Conservation (phyloP, 2,329 filamentous ascomycete genomes). For the Hypoxylon sp. region DNA sequence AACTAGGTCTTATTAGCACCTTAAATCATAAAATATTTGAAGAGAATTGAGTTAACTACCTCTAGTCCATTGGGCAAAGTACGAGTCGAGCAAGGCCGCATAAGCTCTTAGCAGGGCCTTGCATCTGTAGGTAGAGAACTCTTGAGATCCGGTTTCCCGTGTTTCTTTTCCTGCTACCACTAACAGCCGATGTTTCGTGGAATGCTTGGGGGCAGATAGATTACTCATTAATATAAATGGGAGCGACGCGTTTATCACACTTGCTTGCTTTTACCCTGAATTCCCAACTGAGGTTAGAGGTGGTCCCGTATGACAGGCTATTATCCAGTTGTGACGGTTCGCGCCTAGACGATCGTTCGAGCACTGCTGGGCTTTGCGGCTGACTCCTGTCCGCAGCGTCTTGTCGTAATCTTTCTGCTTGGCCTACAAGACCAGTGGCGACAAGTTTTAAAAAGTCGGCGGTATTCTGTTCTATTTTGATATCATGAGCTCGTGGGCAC, state of each 20-base stretch:
- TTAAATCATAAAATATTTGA: too few species aligned
- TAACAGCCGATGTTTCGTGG: constrained; percentile 32
- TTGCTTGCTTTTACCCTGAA: constrained; percentile 34
- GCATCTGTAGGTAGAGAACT: too few species aligned
- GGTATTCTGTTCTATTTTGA: constrained; percentile 13
- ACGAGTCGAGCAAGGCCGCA: not conserved
- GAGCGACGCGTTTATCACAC: constrained; percentile 19
- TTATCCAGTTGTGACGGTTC: constrained; percentile 31
- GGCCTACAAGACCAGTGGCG: not conserved
- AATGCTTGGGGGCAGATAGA: constrained; percentile 23
- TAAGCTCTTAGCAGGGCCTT: too few species aligned
- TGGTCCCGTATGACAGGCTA: constrained; percentile 31
- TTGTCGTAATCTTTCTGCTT: constrained; percentile 22
- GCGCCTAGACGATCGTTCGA: constrained; percentile 25
- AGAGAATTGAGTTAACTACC: too few species aligned
- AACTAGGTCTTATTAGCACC: not conserved
- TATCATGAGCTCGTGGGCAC: constrained; percentile 3
- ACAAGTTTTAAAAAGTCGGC: constrained; percentile 20
- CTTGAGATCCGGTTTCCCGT: constrained; percentile 1
- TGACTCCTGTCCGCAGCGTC: constrained; percentile 9
- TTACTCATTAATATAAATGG: constrained; percentile 33
- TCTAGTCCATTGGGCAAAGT: too few species aligned
- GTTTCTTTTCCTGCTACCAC: not conserved
- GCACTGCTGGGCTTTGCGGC: constrained; percentile 6
- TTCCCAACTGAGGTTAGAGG: constrained; percentile 27